Percentiles rank a stretch among this genome's conserved stretches.
These are phyloP conservation scores for Kondoa subrosea DNA, from an alignment of 768 basidiomycete genomes.

Conservation along the genomic window DNA sequence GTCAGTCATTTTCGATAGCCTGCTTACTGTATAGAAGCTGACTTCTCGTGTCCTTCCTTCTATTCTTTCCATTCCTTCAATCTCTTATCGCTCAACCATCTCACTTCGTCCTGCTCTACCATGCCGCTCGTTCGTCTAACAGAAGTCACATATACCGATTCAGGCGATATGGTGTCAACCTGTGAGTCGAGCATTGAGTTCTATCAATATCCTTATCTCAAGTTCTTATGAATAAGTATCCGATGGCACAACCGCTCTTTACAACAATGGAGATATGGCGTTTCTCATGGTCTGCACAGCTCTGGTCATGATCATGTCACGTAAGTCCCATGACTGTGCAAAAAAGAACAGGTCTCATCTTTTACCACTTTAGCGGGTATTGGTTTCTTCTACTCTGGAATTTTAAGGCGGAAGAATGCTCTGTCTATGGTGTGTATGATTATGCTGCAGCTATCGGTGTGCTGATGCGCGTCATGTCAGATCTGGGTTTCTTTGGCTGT, in stretches of 20 bases:
- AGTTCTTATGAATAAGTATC: not conserved
- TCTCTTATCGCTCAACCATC: not conserved
- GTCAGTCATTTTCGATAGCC: not conserved
- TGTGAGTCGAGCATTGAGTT: too few species aligned
- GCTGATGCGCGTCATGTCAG: constrained; percentile 14
- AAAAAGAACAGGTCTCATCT: not conserved
- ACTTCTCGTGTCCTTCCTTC: not conserved
- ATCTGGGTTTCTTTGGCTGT: not conserved
- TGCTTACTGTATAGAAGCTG: not conserved
- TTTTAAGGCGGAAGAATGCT: constrained; percentile 36
- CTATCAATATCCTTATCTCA: too few species aligned
- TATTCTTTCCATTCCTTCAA: not conserved
- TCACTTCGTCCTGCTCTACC: not conserved
- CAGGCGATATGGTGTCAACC: too few species aligned
- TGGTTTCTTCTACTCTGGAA: constrained; percentile 31
- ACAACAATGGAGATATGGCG: not conserved
- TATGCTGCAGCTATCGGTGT: constrained; percentile 32
- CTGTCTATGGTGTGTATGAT: constrained; percentile 35
- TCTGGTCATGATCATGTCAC: constrained; percentile 32
- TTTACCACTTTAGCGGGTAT: not conserved
- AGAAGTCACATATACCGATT: not conserved
- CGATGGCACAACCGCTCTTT: not conserved
- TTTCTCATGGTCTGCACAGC: not conserved
- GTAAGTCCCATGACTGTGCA: constrained; percentile 4
- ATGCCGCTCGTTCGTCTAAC: not conserved